Evolutionary conservation across 805 yeast species (phyloP).

Genomic region (Candida methanosorbosa): DNA sequence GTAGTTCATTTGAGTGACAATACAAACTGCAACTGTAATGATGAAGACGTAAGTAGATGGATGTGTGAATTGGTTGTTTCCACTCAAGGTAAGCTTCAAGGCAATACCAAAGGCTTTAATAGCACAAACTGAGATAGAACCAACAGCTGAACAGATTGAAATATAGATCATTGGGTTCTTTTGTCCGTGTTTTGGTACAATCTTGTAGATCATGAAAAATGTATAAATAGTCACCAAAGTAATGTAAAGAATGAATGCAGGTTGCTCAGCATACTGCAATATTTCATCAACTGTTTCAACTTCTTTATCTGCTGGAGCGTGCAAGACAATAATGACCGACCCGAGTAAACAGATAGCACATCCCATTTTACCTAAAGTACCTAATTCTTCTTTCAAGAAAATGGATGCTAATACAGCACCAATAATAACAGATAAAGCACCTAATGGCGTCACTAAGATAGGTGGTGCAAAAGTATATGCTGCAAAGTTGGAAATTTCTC

Average conservation of each 20-base stretch:
- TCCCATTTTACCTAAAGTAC: slow-evolving; percentile 83
- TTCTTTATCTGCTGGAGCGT: slow-evolving; percentile 93
- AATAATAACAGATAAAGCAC: slow-evolving; percentile 82
- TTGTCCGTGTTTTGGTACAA: slow-evolving; percentile 74
- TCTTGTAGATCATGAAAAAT: slow-evolving; percentile 68
- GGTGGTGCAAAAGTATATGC: slow-evolving; percentile 96
- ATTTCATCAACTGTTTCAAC: slow-evolving; percentile 85
- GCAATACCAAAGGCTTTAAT: slow-evolving; percentile 94
- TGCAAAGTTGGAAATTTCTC: slow-evolving; percentile 88
- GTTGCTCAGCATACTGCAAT: slow-evolving; percentile 67
- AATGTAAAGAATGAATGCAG: slow-evolving; percentile 65
- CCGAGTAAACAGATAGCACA: slow-evolving; percentile 88
- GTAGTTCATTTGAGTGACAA: slow-evolving; percentile 86
- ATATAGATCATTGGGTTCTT: slow-evolving; percentile 83
- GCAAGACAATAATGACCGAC: slow-evolving; percentile 77
- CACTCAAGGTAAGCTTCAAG: slow-evolving; percentile 70
- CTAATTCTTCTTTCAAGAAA: slow-evolving; percentile 78
- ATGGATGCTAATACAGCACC: slow-evolving; percentile 88
- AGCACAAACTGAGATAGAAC: slow-evolving; percentile 84
- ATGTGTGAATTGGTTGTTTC: slow-evolving; percentile 83
- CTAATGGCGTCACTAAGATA: slow-evolving; percentile 82
- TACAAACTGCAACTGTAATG: slow-evolving; percentile 69
- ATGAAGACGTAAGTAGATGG: slow-evolving; percentile 78
- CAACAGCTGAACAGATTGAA: slow-evolving; percentile 84
- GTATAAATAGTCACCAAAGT: slow-evolving; percentile 58